Evolutionary conservation across 805 yeast species (phyloP).

Genomic region (Groenewaldozyma tartarivorans): DNA sequence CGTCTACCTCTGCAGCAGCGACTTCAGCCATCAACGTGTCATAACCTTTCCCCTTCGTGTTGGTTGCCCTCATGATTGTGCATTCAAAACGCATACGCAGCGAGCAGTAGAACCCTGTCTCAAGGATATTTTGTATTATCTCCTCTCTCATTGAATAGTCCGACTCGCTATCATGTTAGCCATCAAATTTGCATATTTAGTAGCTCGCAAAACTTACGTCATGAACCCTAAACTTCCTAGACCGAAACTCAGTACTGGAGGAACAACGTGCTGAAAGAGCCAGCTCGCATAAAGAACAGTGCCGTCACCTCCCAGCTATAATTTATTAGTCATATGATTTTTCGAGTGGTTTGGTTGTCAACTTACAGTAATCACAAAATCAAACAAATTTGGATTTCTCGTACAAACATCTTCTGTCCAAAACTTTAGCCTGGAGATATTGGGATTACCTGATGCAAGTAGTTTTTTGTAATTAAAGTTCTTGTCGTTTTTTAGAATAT

Average conservation of each 20-base stretch:
- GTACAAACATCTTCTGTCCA: conserved; percentile 59
- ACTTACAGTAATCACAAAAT: conserved; percentile 57
- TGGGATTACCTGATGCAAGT: conserved; percentile 35
- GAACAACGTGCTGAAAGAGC: conserved; percentile 74
- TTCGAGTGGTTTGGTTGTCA: conserved; percentile 20
- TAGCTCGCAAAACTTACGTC: conserved; percentile 31
- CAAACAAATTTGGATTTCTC: conserved; percentile 41
- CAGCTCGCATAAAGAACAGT: conserved; percentile 86
- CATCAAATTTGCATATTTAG: not conserved
- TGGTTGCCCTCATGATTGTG: conserved; percentile 33
- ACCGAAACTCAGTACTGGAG: conserved; percentile 84
- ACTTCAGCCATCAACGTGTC: conserved; percentile 22
- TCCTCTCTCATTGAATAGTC: conserved; percentile 32
- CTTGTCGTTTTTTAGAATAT: conserved; percentile 48
- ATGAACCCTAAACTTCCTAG: conserved; percentile 89
- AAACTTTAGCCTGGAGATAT: conserved; percentile 40
- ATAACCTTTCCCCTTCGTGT: conserved; percentile 12
- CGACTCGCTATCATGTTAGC: conserved; percentile 32
- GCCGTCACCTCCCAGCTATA: conserved; percentile 85
- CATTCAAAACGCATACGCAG: conserved; percentile 44
- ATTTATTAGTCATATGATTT: conserved; percentile 52
- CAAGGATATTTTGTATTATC: conserved; percentile 30
- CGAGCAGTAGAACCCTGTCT: conserved; percentile 38
- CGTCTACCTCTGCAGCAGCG: conserved; percentile 11
- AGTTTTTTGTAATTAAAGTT: conserved; percentile 55